Percentiles rank a stretch among this genome's conserved stretches.
phyloP scores from a whole-genome alignment of 169 alveolate genomes.

The Plasmodium cynomolgi region DNA sequence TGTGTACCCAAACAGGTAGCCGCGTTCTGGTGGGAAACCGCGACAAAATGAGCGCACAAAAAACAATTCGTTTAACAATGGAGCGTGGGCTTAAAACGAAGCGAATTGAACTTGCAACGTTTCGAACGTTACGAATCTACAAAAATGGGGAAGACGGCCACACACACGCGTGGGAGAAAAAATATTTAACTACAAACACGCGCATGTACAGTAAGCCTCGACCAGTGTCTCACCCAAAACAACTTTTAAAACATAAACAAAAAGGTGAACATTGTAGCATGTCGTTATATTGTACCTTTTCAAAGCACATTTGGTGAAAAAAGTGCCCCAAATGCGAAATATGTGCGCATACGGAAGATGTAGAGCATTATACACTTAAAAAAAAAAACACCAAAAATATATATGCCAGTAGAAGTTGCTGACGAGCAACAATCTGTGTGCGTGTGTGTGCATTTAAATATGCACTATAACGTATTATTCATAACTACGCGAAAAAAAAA shows the following conservation, averaged over 20 bases:
- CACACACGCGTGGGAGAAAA: not conserved
- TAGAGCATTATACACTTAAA: not conserved
- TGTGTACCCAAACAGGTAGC: not conserved
- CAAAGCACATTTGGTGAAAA: not conserved
- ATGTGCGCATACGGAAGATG: not conserved
- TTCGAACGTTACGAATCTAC: not conserved
- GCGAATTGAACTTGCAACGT: not conserved
- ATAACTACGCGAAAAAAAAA: not conserved
- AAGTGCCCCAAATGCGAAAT: not conserved
- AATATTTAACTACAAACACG: not conserved
- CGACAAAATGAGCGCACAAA: not conserved
- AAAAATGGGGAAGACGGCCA: not conserved
- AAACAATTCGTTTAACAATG: slow-evolving; percentile 1
- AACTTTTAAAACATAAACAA: slow-evolving; percentile 1
- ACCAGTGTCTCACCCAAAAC: not conserved
- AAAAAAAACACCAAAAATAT: not conserved
- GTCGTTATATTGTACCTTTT: not conserved
- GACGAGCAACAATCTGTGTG: not conserved
- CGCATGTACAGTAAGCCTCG: not conserved
- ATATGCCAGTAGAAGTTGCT: not conserved
- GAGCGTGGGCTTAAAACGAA: not conserved
- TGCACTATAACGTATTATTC: not conserved
- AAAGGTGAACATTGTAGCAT: not conserved
- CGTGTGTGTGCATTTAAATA: not conserved
- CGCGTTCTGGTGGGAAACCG: not conserved